Percentiles rank a stretch among this genome's conserved stretches.
These are phyloP conservation scores for Malassezia brasiliensis DNA, from an alignment of 1,284 basidiomycete genomes.

Conservation along the genomic window DNA sequence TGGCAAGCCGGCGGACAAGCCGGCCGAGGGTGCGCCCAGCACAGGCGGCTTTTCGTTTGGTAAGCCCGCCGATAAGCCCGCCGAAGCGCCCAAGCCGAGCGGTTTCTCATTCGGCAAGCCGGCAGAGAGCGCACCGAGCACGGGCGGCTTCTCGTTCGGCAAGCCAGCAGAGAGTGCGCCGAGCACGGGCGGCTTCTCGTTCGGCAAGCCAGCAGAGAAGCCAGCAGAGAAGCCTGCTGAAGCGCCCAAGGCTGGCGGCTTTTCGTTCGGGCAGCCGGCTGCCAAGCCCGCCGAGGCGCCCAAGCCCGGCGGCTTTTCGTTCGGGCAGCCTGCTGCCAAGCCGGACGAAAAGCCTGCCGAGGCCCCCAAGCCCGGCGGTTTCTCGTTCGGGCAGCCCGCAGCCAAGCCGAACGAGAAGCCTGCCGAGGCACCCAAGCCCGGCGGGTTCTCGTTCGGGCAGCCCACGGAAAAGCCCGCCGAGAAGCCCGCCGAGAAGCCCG, in stretches of 20 bases:
- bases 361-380: slow-evolving; percentile 18
- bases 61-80: slow-evolving; percentile 4
- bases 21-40: no score
- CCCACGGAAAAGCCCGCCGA: slow-evolving; percentile 12
- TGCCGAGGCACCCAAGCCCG: slow-evolving; percentile 19
- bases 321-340: slow-evolving; percentile 3
- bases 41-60: neutral
- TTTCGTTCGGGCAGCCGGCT: slow-evolving; percentile 21
- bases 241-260: slow-evolving; percentile 8
- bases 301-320: slow-evolving; percentile 23
- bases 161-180: slow-evolving; percentile 15
- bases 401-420: slow-evolving; percentile 9
- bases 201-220: neutral
- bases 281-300: slow-evolving; percentile 24
- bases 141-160: slow-evolving; percentile 25
- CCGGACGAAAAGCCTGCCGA: slow-evolving; percentile 1
- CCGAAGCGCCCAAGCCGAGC: slow-evolving; percentile 2
- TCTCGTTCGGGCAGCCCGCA: slow-evolving; percentile 23
- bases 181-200: slow-evolving; percentile 12
- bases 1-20: slow-evolving; percentile 14
- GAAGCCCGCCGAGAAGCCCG: slow-evolving; percentile 4
- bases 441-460: slow-evolving; percentile 17
- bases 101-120: neutral
- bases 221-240: slow-evolving; percentile 1
- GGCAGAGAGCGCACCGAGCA: neutral